phyloP scores from a whole-genome alignment of 2,329 filamentous ascomycete species.

The Metarhizium humberi region DNA sequence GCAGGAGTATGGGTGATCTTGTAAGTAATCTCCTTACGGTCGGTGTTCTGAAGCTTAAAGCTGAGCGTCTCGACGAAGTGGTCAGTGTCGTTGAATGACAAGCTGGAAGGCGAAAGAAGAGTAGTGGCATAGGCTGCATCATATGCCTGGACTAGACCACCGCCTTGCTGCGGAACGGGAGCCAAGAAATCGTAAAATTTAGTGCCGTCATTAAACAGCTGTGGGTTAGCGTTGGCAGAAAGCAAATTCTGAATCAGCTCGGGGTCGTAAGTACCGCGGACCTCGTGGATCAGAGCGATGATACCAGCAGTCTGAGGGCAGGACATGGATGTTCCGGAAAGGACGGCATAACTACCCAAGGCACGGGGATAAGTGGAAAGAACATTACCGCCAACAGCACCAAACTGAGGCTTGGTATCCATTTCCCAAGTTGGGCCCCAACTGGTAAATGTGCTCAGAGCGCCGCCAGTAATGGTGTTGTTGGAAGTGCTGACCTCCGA shows the following conservation, averaged over 20 bases:
- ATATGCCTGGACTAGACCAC: constrained; percentile 49
- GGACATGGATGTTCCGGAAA: constrained; percentile 53
- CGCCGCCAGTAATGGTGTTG: constrained; percentile 34
- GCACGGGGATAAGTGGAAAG: constrained; percentile 44
- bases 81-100: constrained; percentile 57
- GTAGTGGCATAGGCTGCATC: constrained; percentile 47
- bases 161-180: constrained; percentile 52
- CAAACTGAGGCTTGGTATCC: constrained; percentile 45
- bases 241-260: constrained; percentile 38
- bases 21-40: constrained; percentile 38
- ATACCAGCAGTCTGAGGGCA: constrained; percentile 46
- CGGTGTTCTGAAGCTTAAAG: constrained; percentile 48
- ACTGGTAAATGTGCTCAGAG: constrained; percentile 41
- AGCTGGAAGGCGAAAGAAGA: constrained; percentile 43
- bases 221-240: constrained; percentile 38
- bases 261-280: constrained; percentile 42
- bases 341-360: constrained; percentile 39
- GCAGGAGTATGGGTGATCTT: constrained; percentile 40
- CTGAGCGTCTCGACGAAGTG: constrained; percentile 38
- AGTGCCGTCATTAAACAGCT: constrained; percentile 36
- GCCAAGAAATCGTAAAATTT: constrained; percentile 31
- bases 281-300: constrained; percentile 42
- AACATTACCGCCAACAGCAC: constrained; percentile 47
- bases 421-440: constrained; percentile 56
- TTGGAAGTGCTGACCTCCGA: constrained; percentile 21